Base-by-base conservation (phyloP, 768 basidiomycete species). In the Hygrophorus pudorinus region DNA sequence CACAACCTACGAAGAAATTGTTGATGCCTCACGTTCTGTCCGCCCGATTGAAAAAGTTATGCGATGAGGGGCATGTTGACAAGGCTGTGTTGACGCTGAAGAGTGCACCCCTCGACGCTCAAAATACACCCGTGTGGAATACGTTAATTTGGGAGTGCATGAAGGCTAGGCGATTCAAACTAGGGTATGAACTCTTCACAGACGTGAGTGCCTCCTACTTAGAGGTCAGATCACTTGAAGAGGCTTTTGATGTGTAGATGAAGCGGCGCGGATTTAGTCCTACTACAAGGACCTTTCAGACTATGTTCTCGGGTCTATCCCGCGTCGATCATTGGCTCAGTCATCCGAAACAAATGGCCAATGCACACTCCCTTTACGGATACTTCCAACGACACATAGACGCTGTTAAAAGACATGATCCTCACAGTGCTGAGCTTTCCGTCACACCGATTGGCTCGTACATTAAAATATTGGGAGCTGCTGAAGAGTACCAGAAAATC, bases 201-300 rank as follows among this genome's bases (percentile, higher is more conserved):
- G 85, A 91, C 48, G 88, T 89, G 49, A 42, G 66, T 57, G 29
- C n/a, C 3, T 24, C 14, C 17, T 42, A 41, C 37, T n/a, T 5
- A 27, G 39, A 20, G n/a, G 42, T 38, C 29, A 24, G 20, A 51
- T 30, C 24, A 28, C 35, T 30, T 45, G 48, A 21, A 32, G 32
- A 17, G 24, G n/a, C 48, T 42, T 43, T 41, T 11, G 28, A 38
- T 38, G 34, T 27, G n/a, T 48, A 91, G 88, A 87, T 91, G 86
- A 90, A 87, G 61, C 74, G 86, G 28, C 76, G 89, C 35, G 84
- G 85, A 1, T 81, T 87, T 56, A 69, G 69, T 37, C 85, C 89
- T 18, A 79, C 71, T 35, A 59, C 68, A 5, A 64, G 76, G 45
- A 88, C 88, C 1, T 90, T 74, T 52, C 68, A 73, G 36, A 85